phyloP scores from a whole-genome alignment of 2,329 filamentous ascomycete species.

The Chaetomiaceae sp. region DNA sequence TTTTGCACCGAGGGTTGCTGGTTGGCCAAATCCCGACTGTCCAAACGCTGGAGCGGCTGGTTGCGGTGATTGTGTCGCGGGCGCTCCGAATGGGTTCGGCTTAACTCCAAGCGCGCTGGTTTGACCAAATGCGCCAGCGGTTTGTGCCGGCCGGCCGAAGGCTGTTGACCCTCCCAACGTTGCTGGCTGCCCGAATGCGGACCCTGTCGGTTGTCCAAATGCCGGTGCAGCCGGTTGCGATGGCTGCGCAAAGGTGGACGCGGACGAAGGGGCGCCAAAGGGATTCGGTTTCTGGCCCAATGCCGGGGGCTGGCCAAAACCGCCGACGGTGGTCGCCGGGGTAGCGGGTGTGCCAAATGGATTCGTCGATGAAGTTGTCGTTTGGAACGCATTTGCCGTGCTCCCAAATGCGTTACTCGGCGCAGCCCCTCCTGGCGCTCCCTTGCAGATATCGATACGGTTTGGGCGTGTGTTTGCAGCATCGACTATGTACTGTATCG shows the following conservation, averaged over 20 bases:
- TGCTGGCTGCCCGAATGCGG: conserved; percentile 37
- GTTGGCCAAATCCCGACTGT: conserved; percentile 31
- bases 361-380: conserved; percentile 25
- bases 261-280: conserved; percentile 47
- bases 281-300: conserved; percentile 33
- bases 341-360: conserved; percentile 41
- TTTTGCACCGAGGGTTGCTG: conserved; percentile 28
- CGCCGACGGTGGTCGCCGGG: conserved; percentile 9
- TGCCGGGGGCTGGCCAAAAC: conserved; percentile 40
- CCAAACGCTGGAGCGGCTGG: conserved; percentile 23
- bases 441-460: conserved; percentile 59
- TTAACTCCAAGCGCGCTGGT: conserved; percentile 27
- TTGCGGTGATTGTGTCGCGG: conserved; percentile 34
- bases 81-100: conserved; percentile 31
- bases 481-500: conserved; percentile 64
- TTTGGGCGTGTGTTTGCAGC: conserved; percentile 71
- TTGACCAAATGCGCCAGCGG: conserved; percentile 29
- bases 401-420: conserved; percentile 31
- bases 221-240: conserved; percentile 34
- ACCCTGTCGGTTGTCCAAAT: conserved; percentile 36
- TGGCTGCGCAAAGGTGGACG: conserved; percentile 33
- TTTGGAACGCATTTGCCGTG: conserved; percentile 41
- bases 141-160: conserved; percentile 30
- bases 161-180: conserved; percentile 14
- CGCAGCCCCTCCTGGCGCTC: conserved; percentile 35